Percentiles rank a stretch among this genome's conserved stretches.
Evolutionary conservation across 2,329 filamentous ascomycete species (phyloP).

Genomic region (Sarocladium strictum): DNA sequence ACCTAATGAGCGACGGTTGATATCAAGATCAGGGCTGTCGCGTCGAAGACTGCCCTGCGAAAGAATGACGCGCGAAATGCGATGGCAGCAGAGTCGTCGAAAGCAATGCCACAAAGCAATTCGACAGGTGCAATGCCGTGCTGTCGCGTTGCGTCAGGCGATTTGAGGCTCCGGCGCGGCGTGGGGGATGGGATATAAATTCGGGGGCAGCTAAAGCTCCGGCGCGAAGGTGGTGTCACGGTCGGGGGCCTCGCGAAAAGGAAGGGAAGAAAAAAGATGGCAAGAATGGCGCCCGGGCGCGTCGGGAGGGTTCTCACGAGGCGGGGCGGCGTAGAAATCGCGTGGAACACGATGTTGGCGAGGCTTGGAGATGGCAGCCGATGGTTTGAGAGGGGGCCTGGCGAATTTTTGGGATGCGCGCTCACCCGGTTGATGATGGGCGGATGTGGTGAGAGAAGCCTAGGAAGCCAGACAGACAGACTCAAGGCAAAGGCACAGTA

Average conservation of each 20-base stretch:
- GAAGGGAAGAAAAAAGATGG: conserved; percentile 8
- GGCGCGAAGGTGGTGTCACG: conserved; percentile 4
- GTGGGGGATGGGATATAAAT: conserved; percentile 7
- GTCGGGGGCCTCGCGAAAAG: conserved; percentile 7
- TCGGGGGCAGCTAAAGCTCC: conserved; percentile 3
- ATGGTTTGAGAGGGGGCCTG: conserved; percentile 54
- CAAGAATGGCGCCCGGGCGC: conserved; percentile 26
- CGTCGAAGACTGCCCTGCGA: neutral
- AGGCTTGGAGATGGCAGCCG: conserved; percentile 50
- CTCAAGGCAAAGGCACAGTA: conserved; percentile 7
- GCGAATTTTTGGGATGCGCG: conserved; percentile 57
- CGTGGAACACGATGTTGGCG: conserved; percentile 48
- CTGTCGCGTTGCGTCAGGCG: neutral
- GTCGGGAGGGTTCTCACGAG: conserved; percentile 34
- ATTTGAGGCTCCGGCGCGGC: neutral
- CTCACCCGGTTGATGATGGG: conserved; percentile 43
- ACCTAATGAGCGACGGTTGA: neutral
- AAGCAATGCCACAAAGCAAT: conserved; percentile 5
- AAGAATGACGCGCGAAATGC: conserved; percentile 6
- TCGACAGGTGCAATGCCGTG: neutral
- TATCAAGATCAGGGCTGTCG: neutral
- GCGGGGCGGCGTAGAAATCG: conserved; percentile 44
- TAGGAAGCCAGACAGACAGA: conserved; percentile 18
- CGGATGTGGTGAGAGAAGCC: conserved; percentile 34
- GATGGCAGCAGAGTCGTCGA: neutral